Percentiles rank a stretch among this genome's conserved stretches.
These are phyloP conservation scores for Nothomitra cinnamomea DNA, from an alignment of 2,329 filamentous ascomycete species.

Conservation along the genomic window DNA sequence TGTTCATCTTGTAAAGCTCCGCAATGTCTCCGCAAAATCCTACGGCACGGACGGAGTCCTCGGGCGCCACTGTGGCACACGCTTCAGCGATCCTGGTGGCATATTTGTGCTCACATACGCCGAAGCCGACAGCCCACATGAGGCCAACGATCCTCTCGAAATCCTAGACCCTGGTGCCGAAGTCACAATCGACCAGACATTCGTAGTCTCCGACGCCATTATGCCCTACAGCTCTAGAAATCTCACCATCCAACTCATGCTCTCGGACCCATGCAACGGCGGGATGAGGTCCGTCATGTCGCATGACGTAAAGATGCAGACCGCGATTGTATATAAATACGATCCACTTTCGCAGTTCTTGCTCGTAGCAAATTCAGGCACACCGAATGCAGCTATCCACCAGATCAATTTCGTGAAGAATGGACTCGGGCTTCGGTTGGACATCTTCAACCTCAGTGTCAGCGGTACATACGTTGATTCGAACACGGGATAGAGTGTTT, in stretches of 20 bases:
- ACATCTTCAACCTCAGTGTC: background rate
- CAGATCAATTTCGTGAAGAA: constrained; percentile 9
- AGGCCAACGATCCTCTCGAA: constrained; percentile 8
- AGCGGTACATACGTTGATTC: background rate
- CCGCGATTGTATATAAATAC: constrained; percentile 8
- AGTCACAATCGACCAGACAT: constrained; percentile 10
- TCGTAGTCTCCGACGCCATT: constrained; percentile 7
- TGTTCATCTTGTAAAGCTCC: too few species aligned
- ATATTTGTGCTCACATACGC: constrained; percentile 9
- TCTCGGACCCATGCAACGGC: constrained; percentile 7
- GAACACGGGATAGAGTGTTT: background rate
- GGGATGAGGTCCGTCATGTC: constrained; percentile 6
- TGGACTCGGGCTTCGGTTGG: background rate
- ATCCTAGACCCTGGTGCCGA: constrained; percentile 7
- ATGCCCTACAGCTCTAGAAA: constrained; percentile 8
- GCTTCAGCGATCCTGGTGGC: constrained; percentile 6
- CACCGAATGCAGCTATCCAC: constrained; percentile 10
- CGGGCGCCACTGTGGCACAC: constrained; percentile 1
- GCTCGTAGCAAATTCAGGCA: constrained; percentile 11
- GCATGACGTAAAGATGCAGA: constrained; percentile 10
- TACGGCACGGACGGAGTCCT: constrained; percentile 8
- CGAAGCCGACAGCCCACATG: background rate
- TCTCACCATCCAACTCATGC: constrained; percentile 9
- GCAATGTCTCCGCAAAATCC: constrained; percentile 10
- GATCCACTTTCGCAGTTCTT: constrained; percentile 8